Conservation (phyloP, 768 basidiomycete genomes). For the Rubroboletus pulcherrimus region DNA sequence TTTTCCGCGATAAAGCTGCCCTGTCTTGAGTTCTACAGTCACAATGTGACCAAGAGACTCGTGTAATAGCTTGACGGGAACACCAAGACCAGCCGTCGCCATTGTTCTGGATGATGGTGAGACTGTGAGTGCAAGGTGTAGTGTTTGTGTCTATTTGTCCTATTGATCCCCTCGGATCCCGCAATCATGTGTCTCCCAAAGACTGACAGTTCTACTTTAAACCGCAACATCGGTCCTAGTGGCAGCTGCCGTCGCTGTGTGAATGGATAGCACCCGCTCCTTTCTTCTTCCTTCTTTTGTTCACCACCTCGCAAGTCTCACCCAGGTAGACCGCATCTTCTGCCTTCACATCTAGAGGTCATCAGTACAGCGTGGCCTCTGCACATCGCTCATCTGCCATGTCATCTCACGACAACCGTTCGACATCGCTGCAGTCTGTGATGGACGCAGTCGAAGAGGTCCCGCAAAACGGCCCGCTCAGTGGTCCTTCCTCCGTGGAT, state of each 20-base stretch:
- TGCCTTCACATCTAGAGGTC: neutral
- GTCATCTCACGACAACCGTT: constrained; percentile 16
- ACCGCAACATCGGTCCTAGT: neutral
- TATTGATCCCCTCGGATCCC: neutral
- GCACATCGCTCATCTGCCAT: constrained; percentile 5
- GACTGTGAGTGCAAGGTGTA: constrained; percentile 5
- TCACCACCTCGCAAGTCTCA: neutral
- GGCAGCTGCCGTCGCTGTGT: neutral
- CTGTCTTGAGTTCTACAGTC: constrained; percentile 97
- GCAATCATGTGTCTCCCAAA: neutral
- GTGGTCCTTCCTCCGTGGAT: constrained; percentile 52
- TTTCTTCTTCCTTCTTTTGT: neutral
- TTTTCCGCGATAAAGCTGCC: constrained; percentile 95
- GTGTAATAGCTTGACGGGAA: constrained; percentile 94
- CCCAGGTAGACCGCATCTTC: neutral
- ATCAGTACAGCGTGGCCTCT: neutral
- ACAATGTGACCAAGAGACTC: constrained; percentile 95
- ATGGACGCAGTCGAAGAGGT: constrained; percentile 5
- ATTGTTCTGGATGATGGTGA: constrained; percentile 22
- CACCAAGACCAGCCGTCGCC: constrained; percentile 69
- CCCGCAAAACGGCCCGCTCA: constrained; percentile 35
- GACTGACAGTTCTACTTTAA: neutral
- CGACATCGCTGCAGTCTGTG: constrained; percentile 20
- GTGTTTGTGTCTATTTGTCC: constrained; percentile 22
- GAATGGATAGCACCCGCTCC: too few relatives aligned